Evolutionary conservation across 225 moss, liverwort and hornwort species (phyloP).

Genomic region (Anthoceros angustus): DNA sequence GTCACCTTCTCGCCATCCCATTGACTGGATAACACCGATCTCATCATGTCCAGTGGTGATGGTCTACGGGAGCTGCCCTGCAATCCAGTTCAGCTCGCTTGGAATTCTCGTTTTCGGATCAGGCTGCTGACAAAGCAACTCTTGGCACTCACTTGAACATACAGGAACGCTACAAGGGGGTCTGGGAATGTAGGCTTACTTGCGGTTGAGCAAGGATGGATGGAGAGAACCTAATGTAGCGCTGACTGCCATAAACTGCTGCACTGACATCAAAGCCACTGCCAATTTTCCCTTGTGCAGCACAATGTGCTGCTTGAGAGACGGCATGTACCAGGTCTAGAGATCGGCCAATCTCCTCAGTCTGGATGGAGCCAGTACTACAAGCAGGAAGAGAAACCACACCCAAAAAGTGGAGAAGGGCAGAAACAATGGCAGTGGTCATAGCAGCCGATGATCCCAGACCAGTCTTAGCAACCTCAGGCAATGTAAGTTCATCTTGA

Average conservation of each 20-base stretch:
- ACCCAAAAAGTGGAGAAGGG: slow-evolving; percentile 64
- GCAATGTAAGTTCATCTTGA: slow-evolving; percentile 40
- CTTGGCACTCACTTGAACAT: neutral
- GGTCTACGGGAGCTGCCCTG: slow-evolving; percentile 37
- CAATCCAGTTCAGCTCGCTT: slow-evolving; percentile 12
- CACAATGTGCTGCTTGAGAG: slow-evolving; percentile 93
- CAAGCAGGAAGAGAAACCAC: slow-evolving; percentile 53
- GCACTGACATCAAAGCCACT: slow-evolving; percentile 97
- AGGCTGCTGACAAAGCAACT: too few species aligned
- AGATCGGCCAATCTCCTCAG: slow-evolving; percentile 24
- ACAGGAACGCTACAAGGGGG: neutral
- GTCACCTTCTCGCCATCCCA: slow-evolving; percentile 81
- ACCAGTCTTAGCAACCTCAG: slow-evolving; percentile 95
- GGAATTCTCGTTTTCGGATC: too few species aligned
- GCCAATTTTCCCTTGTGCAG: slow-evolving; percentile 91
- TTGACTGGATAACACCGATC: slow-evolving; percentile 35
- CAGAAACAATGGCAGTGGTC: slow-evolving; percentile 77
- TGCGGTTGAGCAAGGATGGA: slow-evolving; percentile 37
- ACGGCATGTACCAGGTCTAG: slow-evolving; percentile 54
- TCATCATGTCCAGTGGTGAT: slow-evolving; percentile 41
- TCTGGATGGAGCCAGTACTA: slow-evolving; percentile 15
- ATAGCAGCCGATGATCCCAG: slow-evolving; percentile 98
- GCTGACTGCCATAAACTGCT: slow-evolving; percentile 94
- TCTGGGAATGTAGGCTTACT: slow-evolving; percentile 27
- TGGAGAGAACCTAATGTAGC: slow-evolving; percentile 88